A percentile compares a stretch with the other conserved stretches of the same genome.
These are phyloP conservation scores for Colletotrichum sp. DNA, from an alignment of 2,329 filamentous ascomycete species.

Conservation along the genomic window DNA sequence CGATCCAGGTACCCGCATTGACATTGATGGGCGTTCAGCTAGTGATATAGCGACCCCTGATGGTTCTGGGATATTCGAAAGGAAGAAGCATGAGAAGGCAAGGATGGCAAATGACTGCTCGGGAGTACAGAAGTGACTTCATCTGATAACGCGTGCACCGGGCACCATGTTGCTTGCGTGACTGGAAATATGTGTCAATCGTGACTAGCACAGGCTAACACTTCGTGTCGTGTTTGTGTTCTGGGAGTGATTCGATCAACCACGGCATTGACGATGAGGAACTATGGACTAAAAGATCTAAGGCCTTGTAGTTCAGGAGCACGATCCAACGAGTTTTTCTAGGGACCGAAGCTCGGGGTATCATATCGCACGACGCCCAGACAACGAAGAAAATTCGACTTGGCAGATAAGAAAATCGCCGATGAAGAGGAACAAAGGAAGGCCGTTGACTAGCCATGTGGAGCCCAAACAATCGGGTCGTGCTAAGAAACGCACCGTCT, in stretches of 20 bases:
- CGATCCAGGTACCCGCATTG: rapidly evolving
- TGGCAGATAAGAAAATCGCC: neutral
- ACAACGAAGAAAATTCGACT: neutral
- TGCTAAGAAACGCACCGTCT: neutral
- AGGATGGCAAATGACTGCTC: rapidly evolving
- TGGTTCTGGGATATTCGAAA: neutral
- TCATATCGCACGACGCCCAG: neutral
- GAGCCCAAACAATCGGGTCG: neutral
- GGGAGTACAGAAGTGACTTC: too few relatives aligned
- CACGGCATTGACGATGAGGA: too few relatives aligned
- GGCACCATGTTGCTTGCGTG: rapidly evolving
- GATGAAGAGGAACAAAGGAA: neutral
- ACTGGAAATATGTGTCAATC: neutral
- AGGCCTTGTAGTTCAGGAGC: too few relatives aligned
- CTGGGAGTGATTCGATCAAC: too few relatives aligned
- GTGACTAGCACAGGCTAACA: too few relatives aligned
- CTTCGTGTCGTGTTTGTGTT: too few relatives aligned
- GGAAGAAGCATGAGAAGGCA: rapidly evolving
- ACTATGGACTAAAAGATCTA: rapidly evolving
- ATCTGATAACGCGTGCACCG: too few relatives aligned
- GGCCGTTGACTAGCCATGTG: neutral
- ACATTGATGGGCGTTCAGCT: too few relatives aligned
- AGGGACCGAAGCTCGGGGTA: neutral
- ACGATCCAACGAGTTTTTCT: rapidly evolving
- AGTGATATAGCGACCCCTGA: rapidly evolving